These are phyloP conservation scores for Rhizomucor pusillus DNA, from an alignment of 371 early-diverging fungal species.

Conservation along the genomic window DNA sequence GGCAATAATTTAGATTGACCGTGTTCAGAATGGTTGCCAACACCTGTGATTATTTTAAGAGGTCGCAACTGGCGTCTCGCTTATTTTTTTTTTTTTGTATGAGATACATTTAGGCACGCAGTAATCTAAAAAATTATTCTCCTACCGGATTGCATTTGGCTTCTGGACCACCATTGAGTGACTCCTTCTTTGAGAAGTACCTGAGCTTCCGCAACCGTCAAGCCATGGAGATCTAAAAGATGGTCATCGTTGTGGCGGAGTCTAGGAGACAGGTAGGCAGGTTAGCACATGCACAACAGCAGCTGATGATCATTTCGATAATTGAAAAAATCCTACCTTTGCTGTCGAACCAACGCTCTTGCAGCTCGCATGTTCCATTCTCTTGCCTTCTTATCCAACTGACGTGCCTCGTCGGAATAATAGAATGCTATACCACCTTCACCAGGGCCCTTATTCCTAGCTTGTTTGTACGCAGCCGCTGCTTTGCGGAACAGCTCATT, in stretches of 20 bases:
- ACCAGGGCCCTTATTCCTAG: constrained; percentile 51
- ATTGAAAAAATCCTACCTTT: constrained; percentile 36
- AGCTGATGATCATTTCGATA: not conserved
- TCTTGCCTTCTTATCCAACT: constrained; percentile 56
- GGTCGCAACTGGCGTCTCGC: constrained; percentile 44
- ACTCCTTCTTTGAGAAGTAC: constrained; percentile 60
- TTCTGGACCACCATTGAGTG: constrained; percentile 60
- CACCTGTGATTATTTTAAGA: constrained; percentile 63
- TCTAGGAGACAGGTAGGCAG: constrained; percentile 18
- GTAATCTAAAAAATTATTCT: not conserved
- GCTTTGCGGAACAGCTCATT: constrained; percentile 68
- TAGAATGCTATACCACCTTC: constrained; percentile 66
- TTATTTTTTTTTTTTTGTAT: constrained; percentile 1
- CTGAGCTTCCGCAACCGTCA: constrained; percentile 63
- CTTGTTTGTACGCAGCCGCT: constrained; percentile 47
- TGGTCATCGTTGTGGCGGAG: constrained; percentile 50
- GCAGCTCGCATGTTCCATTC: constrained; percentile 76
- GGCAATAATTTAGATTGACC: constrained; percentile 60
- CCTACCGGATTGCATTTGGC: constrained; percentile 49
- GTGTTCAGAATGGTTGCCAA: constrained; percentile 61
- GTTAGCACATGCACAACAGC: not conserved
- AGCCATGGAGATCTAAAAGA: constrained; percentile 69
- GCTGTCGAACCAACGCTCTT: constrained; percentile 55
- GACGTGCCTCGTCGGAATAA: constrained; percentile 66
- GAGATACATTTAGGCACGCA: not conserved